Percentiles rank a stretch among this genome's conserved stretches.
These are phyloP conservation scores for Bipolaris bicolor DNA, from an alignment of 2,329 filamentous ascomycete species.

Conservation along the genomic window DNA sequence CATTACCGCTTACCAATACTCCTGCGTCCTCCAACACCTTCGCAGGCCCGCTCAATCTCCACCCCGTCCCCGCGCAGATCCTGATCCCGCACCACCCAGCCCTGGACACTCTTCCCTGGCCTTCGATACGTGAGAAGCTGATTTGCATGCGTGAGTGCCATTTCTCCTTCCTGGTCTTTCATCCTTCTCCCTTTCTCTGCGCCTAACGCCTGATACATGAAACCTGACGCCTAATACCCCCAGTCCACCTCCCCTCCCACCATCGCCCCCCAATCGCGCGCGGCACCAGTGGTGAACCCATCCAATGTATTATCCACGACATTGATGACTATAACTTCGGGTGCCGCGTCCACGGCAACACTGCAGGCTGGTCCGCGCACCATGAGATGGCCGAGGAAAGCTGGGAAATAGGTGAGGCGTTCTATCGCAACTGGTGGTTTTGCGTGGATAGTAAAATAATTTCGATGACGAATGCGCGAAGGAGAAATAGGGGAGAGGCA, in stretches of 20 bases:
- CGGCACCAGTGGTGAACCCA: background rate
- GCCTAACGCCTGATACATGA: background rate
- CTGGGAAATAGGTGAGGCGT: background rate
- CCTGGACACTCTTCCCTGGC: slow-evolving; percentile 1
- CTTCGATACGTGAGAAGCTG: slow-evolving; percentile 1
- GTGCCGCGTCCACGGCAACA: background rate
- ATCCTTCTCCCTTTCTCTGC: background rate
- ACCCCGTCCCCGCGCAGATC: background rate
- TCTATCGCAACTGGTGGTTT: background rate
- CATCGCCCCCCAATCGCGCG: background rate
- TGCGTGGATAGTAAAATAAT: background rate
- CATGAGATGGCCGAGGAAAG: background rate
- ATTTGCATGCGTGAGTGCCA: background rate
- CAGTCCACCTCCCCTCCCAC: background rate
- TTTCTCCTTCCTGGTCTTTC: background rate
- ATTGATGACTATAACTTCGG: background rate
- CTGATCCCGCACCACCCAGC: slow-evolving; percentile 1
- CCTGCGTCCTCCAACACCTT: background rate
- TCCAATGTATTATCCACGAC: background rate
- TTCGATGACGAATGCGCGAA: background rate
- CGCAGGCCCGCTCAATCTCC: background rate
- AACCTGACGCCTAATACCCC: background rate
- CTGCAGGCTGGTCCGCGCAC: background rate
- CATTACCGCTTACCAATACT: background rate
- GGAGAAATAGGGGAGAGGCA: background rate